A percentile compares a stretch with the other conserved stretches of the same genome.
These are phyloP conservation scores for Aspergillus affinis DNA, from an alignment of 495 filamentous ascomycete species.

Conservation along the genomic window DNA sequence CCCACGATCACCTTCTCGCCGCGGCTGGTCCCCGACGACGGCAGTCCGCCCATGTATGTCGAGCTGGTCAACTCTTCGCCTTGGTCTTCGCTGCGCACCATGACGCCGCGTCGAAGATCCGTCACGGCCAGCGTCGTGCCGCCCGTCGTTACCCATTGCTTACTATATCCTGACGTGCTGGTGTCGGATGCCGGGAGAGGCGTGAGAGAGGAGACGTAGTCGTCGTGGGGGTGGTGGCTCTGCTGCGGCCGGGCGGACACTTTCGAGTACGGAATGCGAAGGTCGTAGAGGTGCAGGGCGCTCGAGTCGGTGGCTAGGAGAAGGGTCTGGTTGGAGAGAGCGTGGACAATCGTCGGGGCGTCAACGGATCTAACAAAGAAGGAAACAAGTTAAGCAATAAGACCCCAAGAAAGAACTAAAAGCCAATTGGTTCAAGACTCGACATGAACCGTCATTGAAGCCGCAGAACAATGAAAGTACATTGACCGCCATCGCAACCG, in stretches of 20 bases:
- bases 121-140: conserved; percentile 86
- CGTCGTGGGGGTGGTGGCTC: conserved; percentile 81
- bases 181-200: conserved; percentile 74
- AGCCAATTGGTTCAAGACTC: background rate
- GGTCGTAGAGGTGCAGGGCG: conserved; percentile 84
- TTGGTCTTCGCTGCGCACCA: conserved; percentile 87
- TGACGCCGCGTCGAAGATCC: conserved; percentile 77
- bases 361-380: conserved; percentile 48
- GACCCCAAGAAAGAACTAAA: background rate
- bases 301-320: conserved; percentile 89
- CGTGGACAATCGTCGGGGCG: conserved; percentile 71
- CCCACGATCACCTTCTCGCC: conserved; percentile 80
- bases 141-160: conserved; percentile 91
- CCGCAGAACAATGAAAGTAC: background rate
- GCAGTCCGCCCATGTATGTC: conserved; percentile 65
- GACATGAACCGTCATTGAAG: background rate
- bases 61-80: conserved; percentile 88
- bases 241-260: conserved; percentile 64
- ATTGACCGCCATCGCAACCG: background rate
- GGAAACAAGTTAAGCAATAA: conserved; percentile 1
- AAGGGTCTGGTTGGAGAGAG: conserved; percentile 81
- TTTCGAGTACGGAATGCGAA: conserved; percentile 63
- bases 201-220: conserved; percentile 89
- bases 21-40: conserved; percentile 58
- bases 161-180: conserved; percentile 80